Percentiles rank a stretch among this genome's conserved stretches.
Evolutionary conservation across 1,284 basidiomycete species (phyloP).

Genomic region (Grifola frondosa): DNA sequence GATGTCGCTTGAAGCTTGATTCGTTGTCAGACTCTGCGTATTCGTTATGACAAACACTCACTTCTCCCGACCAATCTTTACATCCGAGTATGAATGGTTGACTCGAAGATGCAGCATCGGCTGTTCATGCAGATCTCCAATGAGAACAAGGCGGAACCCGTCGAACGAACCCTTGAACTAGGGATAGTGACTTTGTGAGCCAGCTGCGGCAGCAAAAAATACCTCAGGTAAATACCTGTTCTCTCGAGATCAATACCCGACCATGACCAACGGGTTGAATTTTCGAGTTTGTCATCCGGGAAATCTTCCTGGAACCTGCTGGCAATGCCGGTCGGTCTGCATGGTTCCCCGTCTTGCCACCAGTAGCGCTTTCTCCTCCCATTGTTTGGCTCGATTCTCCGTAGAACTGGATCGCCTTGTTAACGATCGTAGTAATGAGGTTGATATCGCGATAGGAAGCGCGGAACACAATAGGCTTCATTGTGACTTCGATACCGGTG

Average conservation of each 20-base stretch:
- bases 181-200: not conserved
- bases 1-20: slow-evolving; percentile 78
- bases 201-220: not conserved
- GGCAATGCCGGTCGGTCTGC: slow-evolving; percentile 9
- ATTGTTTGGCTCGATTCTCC: slow-evolving; percentile 23
- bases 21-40: slow-evolving; percentile 1
- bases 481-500: slow-evolving; percentile 83
- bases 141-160: slow-evolving; percentile 91
- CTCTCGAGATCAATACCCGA: slow-evolving; percentile 73
- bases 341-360: slow-evolving; percentile 2
- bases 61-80: slow-evolving; percentile 94
- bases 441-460: slow-evolving; percentile 93
- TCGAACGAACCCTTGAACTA: slow-evolving; percentile 84
- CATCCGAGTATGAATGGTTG: slow-evolving; percentile 84
- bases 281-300: slow-evolving; percentile 45
- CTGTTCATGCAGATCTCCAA: slow-evolving; percentile 94
- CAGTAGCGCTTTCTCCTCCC: not conserved
- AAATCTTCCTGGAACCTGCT: slow-evolving; percentile 16
- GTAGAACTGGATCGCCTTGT: slow-evolving; percentile 81
- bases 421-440: slow-evolving; percentile 87
- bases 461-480: slow-evolving; percentile 85
- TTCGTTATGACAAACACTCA: slow-evolving; percentile 33
- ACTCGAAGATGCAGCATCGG: slow-evolving; percentile 90
- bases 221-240: slow-evolving; percentile 53
- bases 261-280: slow-evolving; percentile 49